Percentiles rank a stretch among this genome's conserved stretches.
phyloP scores from a whole-genome alignment of 2,329 filamentous ascomycete species.

The Ophiostoma populinum region DNA sequence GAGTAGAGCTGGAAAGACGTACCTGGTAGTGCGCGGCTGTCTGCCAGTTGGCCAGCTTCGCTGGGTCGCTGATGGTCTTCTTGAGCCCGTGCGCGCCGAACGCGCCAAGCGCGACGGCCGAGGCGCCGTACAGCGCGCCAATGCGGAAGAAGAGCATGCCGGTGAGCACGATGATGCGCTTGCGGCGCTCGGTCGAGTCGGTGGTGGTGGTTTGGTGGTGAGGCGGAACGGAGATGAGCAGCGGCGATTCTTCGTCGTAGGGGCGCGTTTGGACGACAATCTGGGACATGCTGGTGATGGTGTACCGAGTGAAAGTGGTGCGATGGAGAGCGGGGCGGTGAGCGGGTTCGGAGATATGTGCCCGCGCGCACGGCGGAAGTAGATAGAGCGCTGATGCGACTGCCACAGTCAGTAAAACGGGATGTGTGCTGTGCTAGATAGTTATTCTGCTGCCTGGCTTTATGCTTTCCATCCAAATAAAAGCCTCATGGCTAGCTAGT shows the following conservation, averaged over 20 bases:
- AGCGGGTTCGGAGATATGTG: too few relatives aligned
- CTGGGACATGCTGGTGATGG: slow-evolving; percentile 7
- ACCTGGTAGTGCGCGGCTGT: slow-evolving; percentile 55
- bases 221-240: slow-evolving; percentile 7
- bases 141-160: slow-evolving; percentile 35
- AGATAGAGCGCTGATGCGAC: too few relatives aligned
- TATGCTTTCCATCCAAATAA: too few relatives aligned
- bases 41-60: slow-evolving; percentile 39
- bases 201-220: neutral
- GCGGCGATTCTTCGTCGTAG: slow-evolving; percentile 10
- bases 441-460: too few relatives aligned
- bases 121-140: slow-evolving; percentile 44
- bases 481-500: too few relatives aligned
- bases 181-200: slow-evolving; percentile 2
- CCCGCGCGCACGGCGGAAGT: too few relatives aligned
- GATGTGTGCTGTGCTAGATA: too few relatives aligned
- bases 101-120: slow-evolving; percentile 43
- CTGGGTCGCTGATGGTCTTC: slow-evolving; percentile 39
- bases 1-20: slow-evolving; percentile 6
- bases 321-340: neutral
- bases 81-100: slow-evolving; percentile 54
- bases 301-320: neutral
- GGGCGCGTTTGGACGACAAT: slow-evolving; percentile 5
- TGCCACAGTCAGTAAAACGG: too few relatives aligned
- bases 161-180: slow-evolving; percentile 4